Conservation (phyloP, 2,329 filamentous ascomycete genomes). For the Aspergillus intermedius region DNA sequence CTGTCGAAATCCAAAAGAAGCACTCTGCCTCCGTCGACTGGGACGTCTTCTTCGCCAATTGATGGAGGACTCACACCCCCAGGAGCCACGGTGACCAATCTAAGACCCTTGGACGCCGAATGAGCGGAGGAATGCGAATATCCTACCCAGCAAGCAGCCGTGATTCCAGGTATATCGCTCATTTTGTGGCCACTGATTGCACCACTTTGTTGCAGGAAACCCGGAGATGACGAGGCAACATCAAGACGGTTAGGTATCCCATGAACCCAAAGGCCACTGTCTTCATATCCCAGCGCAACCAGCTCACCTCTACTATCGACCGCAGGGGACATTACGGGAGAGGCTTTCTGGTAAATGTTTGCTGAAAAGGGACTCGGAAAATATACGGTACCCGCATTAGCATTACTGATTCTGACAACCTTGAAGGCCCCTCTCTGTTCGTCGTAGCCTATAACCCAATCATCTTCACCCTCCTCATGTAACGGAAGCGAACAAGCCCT, state of each 20-base stretch:
- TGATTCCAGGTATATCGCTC: slow-evolving; percentile 59
- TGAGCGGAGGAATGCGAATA: slow-evolving; percentile 48
- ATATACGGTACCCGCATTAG: slow-evolving; percentile 70
- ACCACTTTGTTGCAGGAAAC: slow-evolving; percentile 51
- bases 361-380: slow-evolving; percentile 61
- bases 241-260: slow-evolving; percentile 69
- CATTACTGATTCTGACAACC: slow-evolving; percentile 66
- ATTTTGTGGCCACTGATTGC: slow-evolving; percentile 63
- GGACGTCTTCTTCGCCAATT: slow-evolving; percentile 65
- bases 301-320: slow-evolving; percentile 64
- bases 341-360: slow-evolving; percentile 48
- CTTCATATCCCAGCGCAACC: slow-evolving; percentile 66
- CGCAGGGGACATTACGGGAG: slow-evolving; percentile 63
- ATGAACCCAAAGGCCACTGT: slow-evolving; percentile 70
- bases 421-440: slow-evolving; percentile 70
- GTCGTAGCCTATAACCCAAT: slow-evolving; percentile 74
- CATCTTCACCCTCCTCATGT: slow-evolving; percentile 53
- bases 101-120: slow-evolving; percentile 25
- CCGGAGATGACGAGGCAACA: slow-evolving; percentile 34
- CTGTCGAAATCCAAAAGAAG: slow-evolving; percentile 70
- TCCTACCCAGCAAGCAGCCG: slow-evolving; percentile 65
- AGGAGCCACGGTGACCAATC: slow-evolving; percentile 64
- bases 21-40: slow-evolving; percentile 71
- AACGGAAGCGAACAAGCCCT: slow-evolving; percentile 62
- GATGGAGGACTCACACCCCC: slow-evolving; percentile 57